Evolutionary conservation across 2,329 filamentous ascomycete genomes (phyloP), one percentile per base, ranked within the genome.

Genomic region (Pseudocercospora ulei): DNA sequence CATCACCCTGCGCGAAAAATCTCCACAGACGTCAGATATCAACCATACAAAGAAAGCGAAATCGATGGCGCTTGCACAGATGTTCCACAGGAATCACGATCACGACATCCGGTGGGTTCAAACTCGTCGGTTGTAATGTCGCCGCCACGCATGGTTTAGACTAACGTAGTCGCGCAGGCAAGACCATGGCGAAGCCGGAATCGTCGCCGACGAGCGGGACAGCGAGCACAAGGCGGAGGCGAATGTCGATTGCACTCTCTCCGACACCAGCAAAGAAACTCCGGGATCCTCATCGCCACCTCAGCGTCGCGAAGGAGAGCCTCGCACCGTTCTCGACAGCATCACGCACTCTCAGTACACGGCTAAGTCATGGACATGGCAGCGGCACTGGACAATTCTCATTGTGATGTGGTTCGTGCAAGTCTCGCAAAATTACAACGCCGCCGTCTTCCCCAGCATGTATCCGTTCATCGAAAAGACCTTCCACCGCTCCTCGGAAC

Each of bases 401-500:
- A 61, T 57, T 16, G 58, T 71, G 50, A 65, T 74, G 46, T 72
- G 73, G 53, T 52, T 67, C 6, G 67, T 75, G 1, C 71, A 73
- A 49, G 65, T 71, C 5, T 67, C 63, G 5, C 73, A 73, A 67
- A 74, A 73, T 53, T 66, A 70, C 51, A 73, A 73, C 49, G 66
- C 70, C 0, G 66, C 66, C 5, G 60, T 72, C 36, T 73, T 69
- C 46, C 62, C 67, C 13, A 71, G 58, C 1, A 78, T 79, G 14
- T 82, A 85, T 35, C 47, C 46, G 3, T 61, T 60, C n/a, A 64
- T 73, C 41, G 66, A 72, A 0, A 65, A 77, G 12, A 71, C 85
- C 44, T 90, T 82, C 49, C 50, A 63, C 30, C 77, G 88, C 45
- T 80, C 76, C 45, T 65, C 65, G 17, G 80, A 84, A 58, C 75